Evolutionary conservation across 441 rosid genomes (phyloP), one percentile per base, ranked within the genome.

Genomic region (Populus hybrid): DNA sequence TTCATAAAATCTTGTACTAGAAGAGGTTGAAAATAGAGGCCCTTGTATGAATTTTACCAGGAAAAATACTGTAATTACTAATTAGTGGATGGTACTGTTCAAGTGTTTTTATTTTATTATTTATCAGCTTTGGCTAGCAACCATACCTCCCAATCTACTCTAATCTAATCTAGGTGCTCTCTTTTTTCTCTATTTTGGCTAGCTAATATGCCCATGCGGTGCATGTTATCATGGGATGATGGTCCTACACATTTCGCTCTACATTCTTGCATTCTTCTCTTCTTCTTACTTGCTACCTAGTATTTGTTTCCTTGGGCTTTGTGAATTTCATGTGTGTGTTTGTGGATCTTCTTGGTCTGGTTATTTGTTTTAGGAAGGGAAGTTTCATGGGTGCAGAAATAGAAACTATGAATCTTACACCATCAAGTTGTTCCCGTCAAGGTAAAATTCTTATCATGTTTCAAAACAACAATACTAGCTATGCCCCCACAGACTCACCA

Each of bases 221-320:
- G 92, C 96, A 91, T 82, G 90, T 92, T 92, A 89, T 91, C 89
- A 89, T 88, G 89, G 80, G 91, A 83, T 84, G 72, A 84, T 89
- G 95, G 95, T 91, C 91, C 95, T 69, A 61, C 38, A 81, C 69
- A 30, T 30, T 30, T 30, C 32, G 32, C 32, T 30, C 32, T 30
- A 59, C 8, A 28, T 59, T 74, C 38, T 59, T 70, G 46, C 70
- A 71, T 79, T 86, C 85, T 30, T 30, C 79, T 88, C 81, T 80
- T 80, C 67, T 78, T 74, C 81, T 84, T 73, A 74, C 80, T 81
- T 78, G 63, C 73, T 57, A 61, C 63, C 32, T 30, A 30, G 71
- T 66, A 69, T 66, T 67, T 67, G 63, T 61, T 67, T 61, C 77
- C 70, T 35, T 34, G 72, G 67, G 73, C 73, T 78, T 30, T 30